phyloP scores from a whole-genome alignment of 1,284 basidiomycete species.

The Pholiota adiposa region DNA sequence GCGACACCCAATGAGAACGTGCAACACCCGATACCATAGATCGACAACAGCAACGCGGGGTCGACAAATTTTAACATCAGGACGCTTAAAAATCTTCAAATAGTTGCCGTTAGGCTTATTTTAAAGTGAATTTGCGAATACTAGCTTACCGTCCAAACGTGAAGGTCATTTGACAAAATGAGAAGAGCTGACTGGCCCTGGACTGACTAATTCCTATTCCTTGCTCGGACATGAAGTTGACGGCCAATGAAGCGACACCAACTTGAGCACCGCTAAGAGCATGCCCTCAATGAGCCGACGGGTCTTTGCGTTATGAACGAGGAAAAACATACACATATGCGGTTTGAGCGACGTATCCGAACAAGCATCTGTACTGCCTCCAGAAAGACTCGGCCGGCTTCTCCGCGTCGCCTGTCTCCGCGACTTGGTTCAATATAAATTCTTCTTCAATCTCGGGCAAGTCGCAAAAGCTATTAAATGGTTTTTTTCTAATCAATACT shows the following conservation, averaged over 20 bases:
- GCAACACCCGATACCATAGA: constrained; percentile 57
- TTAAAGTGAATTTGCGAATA: constrained; percentile 3
- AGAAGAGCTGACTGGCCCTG: constrained; percentile 66
- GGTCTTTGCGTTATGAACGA: background rate
- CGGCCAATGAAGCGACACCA: constrained; percentile 71
- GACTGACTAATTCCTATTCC: constrained; percentile 59
- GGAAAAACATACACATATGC: constrained; percentile 57
- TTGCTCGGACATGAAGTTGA: constrained; percentile 71
- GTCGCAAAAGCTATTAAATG: constrained; percentile 59
- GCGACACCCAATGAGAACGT: constrained; percentile 60
- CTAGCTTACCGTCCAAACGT: constrained; percentile 58
- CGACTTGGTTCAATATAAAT: constrained; percentile 54
- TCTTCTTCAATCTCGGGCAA: constrained; percentile 81
- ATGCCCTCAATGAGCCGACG: background rate
- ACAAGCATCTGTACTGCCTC: constrained; percentile 73
- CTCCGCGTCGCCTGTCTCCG: constrained; percentile 41
- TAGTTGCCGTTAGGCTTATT: background rate
- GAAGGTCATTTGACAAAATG: constrained; percentile 76
- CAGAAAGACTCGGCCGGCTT: constrained; percentile 62
- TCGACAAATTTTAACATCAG: constrained; percentile 66
- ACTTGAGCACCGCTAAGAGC: constrained; percentile 69
- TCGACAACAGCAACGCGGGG: constrained; percentile 63
- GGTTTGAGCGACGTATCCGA: constrained; percentile 77
- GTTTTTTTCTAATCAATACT: background rate
- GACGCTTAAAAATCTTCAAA: constrained; percentile 61